These are phyloP conservation scores for Alternaria brassicicola DNA, from an alignment of 2,329 filamentous ascomycete species.

Conservation along the genomic window DNA sequence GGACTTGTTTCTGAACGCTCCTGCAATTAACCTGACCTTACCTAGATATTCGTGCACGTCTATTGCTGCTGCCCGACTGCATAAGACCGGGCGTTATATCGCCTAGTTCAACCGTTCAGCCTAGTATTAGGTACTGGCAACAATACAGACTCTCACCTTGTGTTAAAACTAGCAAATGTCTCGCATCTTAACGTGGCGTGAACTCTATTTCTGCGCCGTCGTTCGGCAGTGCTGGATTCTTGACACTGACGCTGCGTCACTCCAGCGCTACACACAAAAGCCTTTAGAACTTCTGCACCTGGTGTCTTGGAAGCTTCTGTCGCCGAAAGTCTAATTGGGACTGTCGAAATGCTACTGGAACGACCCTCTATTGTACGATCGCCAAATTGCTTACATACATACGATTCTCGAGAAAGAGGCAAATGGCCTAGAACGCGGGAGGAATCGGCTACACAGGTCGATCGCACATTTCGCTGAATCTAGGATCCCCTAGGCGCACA, in stretches of 20 bases:
- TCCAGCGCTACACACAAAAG: background rate
- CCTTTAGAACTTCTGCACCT: background rate
- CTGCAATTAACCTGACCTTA: background rate
- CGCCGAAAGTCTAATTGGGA: background rate
- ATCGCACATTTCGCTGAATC: conserved; percentile 5
- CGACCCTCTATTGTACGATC: background rate
- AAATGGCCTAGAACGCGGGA: background rate
- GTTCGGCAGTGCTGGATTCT: background rate
- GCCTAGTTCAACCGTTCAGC: background rate
- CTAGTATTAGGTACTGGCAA: background rate
- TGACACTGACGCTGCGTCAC: background rate
- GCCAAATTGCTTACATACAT: background rate
- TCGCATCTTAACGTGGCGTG: background rate
- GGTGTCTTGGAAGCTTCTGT: background rate
- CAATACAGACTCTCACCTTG: background rate
- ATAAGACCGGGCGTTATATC: background rate
- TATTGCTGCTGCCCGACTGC: conserved; percentile 1
- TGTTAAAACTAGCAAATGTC: background rate
- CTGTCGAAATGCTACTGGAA: background rate
- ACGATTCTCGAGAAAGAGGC: background rate
- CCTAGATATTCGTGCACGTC: conserved; percentile 1
- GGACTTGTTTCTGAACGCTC: background rate
- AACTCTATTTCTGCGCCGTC: conserved; percentile 4
- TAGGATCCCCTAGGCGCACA: conserved; percentile 4
- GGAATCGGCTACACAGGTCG: background rate